Conservation (phyloP, 2,329 filamentous ascomycete species). For the Penicillium digitatum region DNA sequence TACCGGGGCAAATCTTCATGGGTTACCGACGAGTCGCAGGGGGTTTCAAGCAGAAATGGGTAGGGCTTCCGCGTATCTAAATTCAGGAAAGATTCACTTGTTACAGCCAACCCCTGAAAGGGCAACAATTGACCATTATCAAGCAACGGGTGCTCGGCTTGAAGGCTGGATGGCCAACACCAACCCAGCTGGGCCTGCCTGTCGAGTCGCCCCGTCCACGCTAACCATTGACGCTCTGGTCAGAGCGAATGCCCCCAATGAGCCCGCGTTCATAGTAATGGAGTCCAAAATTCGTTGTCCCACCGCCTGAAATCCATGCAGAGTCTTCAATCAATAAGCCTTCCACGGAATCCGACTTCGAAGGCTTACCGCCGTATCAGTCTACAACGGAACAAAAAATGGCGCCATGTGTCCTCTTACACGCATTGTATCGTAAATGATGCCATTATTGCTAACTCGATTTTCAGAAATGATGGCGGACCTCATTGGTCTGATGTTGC, state of each 20-base stretch:
- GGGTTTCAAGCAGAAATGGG: too few species aligned
- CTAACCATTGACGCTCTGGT: not conserved
- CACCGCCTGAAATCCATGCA: not conserved
- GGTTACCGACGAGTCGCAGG: not conserved
- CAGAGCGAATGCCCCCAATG: rapidly evolving
- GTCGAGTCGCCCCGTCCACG: not conserved
- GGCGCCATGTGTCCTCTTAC: not conserved
- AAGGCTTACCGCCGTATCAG: not conserved
- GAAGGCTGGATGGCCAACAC: not conserved
- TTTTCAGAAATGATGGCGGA: not conserved
- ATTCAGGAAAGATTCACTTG: not conserved
- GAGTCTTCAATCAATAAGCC: not conserved
- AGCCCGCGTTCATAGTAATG: not conserved
- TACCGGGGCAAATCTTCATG: not conserved
- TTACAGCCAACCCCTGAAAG: not conserved
- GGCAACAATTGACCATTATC: rapidly evolving
- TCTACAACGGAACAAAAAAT: rapidly evolving
- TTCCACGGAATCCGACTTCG: rapidly evolving
- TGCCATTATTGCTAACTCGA: not conserved
- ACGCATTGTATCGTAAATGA: not conserved
- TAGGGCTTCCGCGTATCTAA: rapidly evolving
- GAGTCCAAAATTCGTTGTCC: rapidly evolving
- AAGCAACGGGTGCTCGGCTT: not conserved
- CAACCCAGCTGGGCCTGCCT: not conserved
- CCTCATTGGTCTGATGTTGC: not conserved